These are phyloP conservation scores for Botrytis paeoniae DNA, from an alignment of 2,329 filamentous ascomycete species.

Conservation along the genomic window DNA sequence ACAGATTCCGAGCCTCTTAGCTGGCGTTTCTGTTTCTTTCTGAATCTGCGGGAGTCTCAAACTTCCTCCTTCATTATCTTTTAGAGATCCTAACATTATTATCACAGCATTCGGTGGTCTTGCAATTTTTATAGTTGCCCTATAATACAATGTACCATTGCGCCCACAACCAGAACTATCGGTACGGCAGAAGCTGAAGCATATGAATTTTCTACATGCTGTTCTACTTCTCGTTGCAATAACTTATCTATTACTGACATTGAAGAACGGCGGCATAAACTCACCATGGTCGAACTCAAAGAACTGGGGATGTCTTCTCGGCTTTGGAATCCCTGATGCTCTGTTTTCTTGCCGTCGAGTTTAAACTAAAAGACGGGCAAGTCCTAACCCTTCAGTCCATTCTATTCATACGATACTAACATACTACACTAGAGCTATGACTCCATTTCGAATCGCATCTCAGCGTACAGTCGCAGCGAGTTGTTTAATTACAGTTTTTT, in stretches of 20 bases:
- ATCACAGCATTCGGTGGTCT: too few species aligned
- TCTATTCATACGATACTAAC: background rate
- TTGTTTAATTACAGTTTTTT: slow-evolving; percentile 33
- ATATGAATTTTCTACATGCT: slow-evolving; percentile 46
- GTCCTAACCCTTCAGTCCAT: slow-evolving; percentile 32
- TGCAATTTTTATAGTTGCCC: too few species aligned
- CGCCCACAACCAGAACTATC: background rate
- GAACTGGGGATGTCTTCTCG: slow-evolving; percentile 37
- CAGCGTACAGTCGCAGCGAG: slow-evolving; percentile 38
- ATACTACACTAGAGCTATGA: slow-evolving; percentile 27
- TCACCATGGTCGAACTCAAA: slow-evolving; percentile 40
- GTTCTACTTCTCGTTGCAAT: slow-evolving; percentile 42
- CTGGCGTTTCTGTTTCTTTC: too few species aligned
- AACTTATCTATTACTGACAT: slow-evolving; percentile 38
- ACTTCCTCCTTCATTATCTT: too few species aligned
- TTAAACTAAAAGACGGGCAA: slow-evolving; percentile 27
- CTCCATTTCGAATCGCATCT: slow-evolving; percentile 40
- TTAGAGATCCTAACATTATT: too few species aligned
- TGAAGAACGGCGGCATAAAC: slow-evolving; percentile 44
- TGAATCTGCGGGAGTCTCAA: too few species aligned
- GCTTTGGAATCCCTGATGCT: slow-evolving; percentile 30
- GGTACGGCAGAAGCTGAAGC: slow-evolving; percentile 41
- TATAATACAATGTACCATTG: too few species aligned
- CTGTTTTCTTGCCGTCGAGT: slow-evolving; percentile 23
- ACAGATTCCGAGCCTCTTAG: too few species aligned